Percentiles rank a stretch among this genome's conserved stretches.
These are phyloP conservation scores for Hyaloperonospora arabidopsidis DNA, from an alignment of 352 stramenopile species.

Conservation along the genomic window DNA sequence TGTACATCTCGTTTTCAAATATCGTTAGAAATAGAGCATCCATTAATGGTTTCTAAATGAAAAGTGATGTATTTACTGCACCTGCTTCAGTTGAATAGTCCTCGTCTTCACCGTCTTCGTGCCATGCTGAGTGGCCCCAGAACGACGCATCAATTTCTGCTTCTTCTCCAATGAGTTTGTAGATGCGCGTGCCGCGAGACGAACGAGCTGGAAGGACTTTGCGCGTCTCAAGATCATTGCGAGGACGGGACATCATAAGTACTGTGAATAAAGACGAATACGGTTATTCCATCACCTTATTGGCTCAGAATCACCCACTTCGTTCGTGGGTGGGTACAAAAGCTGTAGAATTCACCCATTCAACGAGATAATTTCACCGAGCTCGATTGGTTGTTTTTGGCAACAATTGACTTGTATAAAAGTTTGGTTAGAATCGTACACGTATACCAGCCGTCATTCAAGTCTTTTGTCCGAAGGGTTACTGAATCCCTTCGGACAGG, in stretches of 20 bases:
- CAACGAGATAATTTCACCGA: no score
- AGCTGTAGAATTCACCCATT: no score
- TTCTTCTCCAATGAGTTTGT: constrained; percentile 79
- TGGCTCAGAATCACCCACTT: no score
- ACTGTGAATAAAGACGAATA: neutral
- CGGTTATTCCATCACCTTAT: no score
- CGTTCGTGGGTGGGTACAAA: no score
- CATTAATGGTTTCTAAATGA: neutral
- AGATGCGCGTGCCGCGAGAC: constrained; percentile 70
- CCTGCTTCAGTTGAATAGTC: constrained; percentile 87
- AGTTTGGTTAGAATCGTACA: no score
- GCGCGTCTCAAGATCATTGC: constrained; percentile 12
- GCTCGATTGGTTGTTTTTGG: no score
- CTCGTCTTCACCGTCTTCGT: constrained; percentile 73
- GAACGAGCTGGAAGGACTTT: constrained; percentile 52
- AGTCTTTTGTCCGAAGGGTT: no score
- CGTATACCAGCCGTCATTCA: no score
- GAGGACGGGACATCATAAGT: constrained; percentile 9
- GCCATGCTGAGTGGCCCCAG: constrained; percentile 81
- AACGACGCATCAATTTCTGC: constrained; percentile 84
- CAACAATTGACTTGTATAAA: no score
- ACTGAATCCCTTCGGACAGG: no score
- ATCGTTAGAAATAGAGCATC: no score
- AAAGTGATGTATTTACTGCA: constrained; percentile 10
- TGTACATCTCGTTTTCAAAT: neutral